phyloP scores from a whole-genome alignment of 2,329 filamentous ascomycete species.

The Calonectria pseudoturangicola region DNA sequence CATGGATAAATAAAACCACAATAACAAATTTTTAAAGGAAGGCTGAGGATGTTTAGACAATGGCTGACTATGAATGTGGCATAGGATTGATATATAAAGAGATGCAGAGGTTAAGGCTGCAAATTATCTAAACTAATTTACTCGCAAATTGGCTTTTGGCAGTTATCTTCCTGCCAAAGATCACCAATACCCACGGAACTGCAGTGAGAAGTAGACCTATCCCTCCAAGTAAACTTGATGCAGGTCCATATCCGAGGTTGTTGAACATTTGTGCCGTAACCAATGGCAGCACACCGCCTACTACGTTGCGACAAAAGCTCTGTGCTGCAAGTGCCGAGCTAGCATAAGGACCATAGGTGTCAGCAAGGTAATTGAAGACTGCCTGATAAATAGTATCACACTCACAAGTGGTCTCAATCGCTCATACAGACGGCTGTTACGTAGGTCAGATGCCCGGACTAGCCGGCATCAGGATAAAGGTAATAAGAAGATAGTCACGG shows the following conservation, averaged over 20 bases:
- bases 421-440: too few species aligned
- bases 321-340: not conserved
- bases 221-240: not conserved
- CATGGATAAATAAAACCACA: too few species aligned
- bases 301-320: not conserved
- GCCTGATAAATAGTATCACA: not conserved
- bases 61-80: too few species aligned
- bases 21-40: too few species aligned
- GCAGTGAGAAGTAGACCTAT: not conserved
- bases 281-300: not conserved
- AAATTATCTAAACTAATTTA: not conserved
- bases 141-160: not conserved
- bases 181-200: not conserved
- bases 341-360: not conserved
- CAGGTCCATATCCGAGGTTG: not conserved
- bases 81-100: too few species aligned
- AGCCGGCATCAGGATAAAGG: too few species aligned
- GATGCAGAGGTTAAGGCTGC: too few species aligned
- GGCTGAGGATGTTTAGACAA: too few species aligned
- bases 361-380: not conserved
- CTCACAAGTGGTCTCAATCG: too few species aligned
- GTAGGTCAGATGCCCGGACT: too few species aligned
- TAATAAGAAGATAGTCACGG: too few species aligned
- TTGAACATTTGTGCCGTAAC: conserved; percentile 4
- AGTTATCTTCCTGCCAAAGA: not conserved